Evolutionary conservation across 1,284 basidiomycete genomes (phyloP).

Genomic region (Tilletia caries): DNA sequence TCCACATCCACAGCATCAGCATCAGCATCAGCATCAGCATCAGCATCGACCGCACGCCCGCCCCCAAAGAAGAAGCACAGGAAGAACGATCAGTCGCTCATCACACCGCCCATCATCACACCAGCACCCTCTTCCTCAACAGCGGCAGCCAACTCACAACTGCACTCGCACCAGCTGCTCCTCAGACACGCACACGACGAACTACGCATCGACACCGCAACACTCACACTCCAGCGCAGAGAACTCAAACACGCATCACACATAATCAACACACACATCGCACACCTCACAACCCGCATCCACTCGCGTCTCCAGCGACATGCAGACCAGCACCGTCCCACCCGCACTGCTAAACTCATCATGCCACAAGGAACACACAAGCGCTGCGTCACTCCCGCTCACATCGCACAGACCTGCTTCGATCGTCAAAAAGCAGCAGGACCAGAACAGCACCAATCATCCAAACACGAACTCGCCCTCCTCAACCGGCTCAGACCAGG

Average conservation of each 20-base stretch:
- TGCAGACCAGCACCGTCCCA: background rate
- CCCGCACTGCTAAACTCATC: background rate
- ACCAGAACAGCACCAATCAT: background rate
- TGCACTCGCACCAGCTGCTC: background rate
- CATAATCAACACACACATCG: background rate
- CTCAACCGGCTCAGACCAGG: background rate
- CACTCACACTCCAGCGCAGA: background rate
- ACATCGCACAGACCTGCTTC: conserved; percentile 10
- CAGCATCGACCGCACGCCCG: too few species aligned
- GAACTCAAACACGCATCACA: background rate
- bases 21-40: too few species aligned
- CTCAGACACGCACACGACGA: background rate
- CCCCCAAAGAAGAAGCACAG: background rate
- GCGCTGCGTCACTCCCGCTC: background rate
- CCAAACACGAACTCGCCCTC: background rate
- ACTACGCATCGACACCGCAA: background rate
- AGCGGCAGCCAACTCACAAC: background rate
- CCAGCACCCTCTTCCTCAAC: background rate
- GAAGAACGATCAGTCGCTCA: background rate
- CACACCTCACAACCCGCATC: background rate
- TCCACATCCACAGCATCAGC: too few species aligned
- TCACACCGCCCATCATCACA: background rate
- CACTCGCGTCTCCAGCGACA: background rate
- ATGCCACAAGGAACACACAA: background rate
- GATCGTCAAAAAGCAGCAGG: background rate